Evolutionary conservation across 1,284 basidiomycete species (phyloP), one percentile per base, ranked within the genome.

Genomic region (Grifola frondosa): DNA sequence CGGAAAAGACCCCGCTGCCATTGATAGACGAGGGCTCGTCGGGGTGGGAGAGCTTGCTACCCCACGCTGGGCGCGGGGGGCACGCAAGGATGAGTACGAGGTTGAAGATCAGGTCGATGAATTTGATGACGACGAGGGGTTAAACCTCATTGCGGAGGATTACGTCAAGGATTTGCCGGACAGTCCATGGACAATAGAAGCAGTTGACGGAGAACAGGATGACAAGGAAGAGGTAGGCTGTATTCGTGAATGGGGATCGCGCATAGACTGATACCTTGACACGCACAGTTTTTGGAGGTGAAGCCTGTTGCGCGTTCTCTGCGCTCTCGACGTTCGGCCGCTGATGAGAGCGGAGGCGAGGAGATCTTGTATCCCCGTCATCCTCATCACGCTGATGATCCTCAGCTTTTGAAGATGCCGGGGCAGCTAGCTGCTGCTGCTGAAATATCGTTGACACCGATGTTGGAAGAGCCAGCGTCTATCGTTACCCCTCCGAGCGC

Each of bases 31-130:
- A 13, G 89, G 83, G 19, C 80, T 98, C 30, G 84, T 98, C 41
- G 96, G 96, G 16, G 89, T 98, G 9, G 96, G 96, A 28, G 96
- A 98, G 68, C 80, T 98, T n/a, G 76, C 93, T 6, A 98, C 96
- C n/a, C 96, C 96, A 28, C 80, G 94, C 51, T 99, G 94, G 95
- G 77, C 80, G 42, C 71, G 70, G 52, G 62, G 65, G 25, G 52
- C 66, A 61, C 57, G 58, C 44, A 52, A 49, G 36, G 59, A 60
- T 20, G 60, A 64, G 29, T 50, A 60, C 32, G 71, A 71, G 37
- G 65, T 67, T 37, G 66, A 69, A 39, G 62, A 69, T 49, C 70
- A 44, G 30, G 48, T 63, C 8, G 59, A 59, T 21, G 72, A 74
- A 29, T 67, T 67, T 23, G 74, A 71, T 41, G 74, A 80, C 43